Percentiles rank a stretch among this genome's conserved stretches.
Evolutionary conservation across 345 rosid genomes (phyloP).

Genomic region (Salix caprea): DNA sequence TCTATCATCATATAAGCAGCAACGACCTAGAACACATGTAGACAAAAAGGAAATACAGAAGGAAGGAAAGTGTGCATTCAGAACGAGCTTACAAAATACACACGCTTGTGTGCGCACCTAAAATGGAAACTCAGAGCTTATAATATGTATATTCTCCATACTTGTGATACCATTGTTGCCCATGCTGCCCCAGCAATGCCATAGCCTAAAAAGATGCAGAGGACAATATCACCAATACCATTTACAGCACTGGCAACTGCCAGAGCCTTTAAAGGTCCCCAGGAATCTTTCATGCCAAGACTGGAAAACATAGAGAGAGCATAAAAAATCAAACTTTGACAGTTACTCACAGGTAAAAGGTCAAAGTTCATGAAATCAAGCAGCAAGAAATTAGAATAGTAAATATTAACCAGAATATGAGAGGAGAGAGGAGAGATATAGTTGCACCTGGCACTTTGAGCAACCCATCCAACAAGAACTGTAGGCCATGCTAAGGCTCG

Average conservation of each 20-base stretch:
- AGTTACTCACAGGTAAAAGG: too few relatives aligned
- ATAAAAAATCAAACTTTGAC: not conserved
- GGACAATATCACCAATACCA: constrained; percentile 66
- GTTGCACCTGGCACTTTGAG: constrained; percentile 90
- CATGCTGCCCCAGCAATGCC: constrained; percentile 97
- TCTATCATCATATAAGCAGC: constrained; percentile 82
- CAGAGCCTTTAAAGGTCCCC: constrained; percentile 90
- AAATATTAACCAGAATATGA: not conserved
- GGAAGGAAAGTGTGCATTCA: not conserved
- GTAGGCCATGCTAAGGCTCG: constrained; percentile 96
- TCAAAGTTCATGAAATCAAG: too few relatives aligned
- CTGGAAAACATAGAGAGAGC: constrained; percentile 33
- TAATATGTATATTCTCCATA: constrained; percentile 20
- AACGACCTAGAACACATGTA: constrained; percentile 42
- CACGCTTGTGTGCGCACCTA: not conserved
- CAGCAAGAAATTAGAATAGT: not conserved
- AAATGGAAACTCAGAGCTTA: not conserved
- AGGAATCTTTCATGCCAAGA: constrained; percentile 96
- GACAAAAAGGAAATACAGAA: constrained; percentile 4
- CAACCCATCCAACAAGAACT: constrained; percentile 78
- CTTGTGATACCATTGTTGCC: constrained; percentile 94
- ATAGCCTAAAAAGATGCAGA: constrained; percentile 67
- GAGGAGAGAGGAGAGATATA: not conserved
- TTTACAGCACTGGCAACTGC: constrained; percentile 70
- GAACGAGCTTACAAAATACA: not conserved